A percentile compares a stretch with the other conserved stretches of the same genome.
These are phyloP conservation scores for Arxiozyma bovina DNA, from an alignment of 1,139 yeast species.

Conservation along the genomic window DNA sequence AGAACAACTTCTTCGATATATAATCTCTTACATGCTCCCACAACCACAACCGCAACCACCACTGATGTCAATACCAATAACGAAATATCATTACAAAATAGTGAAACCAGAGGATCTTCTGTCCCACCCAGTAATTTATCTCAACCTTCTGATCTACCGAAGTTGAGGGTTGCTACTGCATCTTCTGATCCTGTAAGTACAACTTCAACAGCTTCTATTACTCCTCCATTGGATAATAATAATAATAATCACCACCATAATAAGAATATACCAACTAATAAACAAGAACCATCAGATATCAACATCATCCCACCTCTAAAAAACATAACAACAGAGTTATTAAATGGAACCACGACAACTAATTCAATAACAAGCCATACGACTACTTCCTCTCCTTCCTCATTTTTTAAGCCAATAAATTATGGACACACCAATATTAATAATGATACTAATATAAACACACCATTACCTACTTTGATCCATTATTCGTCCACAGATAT, in stretches of 20 bases:
- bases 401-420: too few relatives aligned
- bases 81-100: not conserved
- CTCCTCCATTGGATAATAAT: not conserved
- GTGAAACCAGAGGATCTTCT: not conserved
- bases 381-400: not conserved
- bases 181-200: not conserved
- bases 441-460: not conserved
- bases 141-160: not conserved
- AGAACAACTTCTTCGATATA: constrained; percentile 12
- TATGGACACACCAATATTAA: not conserved
- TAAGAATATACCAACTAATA: too few relatives aligned
- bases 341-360: not conserved
- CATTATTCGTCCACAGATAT: not conserved
- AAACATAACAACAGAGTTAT: not conserved
- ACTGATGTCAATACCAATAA: not conserved
- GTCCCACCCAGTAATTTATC: not conserved
- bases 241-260: too few relatives aligned
- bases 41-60: not conserved
- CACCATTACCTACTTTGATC: constrained; percentile 1
- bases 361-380: not conserved
- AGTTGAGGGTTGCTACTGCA: not conserved
- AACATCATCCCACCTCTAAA: not conserved
- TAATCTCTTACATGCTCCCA: constrained; percentile 8
- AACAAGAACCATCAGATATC: not conserved
- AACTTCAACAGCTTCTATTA: too few relatives aligned